Evolutionary conservation across 2,329 filamentous ascomycete genomes (phyloP), one percentile per base, ranked within the genome.

Genomic region (Paracoccidioides lutzii): DNA sequence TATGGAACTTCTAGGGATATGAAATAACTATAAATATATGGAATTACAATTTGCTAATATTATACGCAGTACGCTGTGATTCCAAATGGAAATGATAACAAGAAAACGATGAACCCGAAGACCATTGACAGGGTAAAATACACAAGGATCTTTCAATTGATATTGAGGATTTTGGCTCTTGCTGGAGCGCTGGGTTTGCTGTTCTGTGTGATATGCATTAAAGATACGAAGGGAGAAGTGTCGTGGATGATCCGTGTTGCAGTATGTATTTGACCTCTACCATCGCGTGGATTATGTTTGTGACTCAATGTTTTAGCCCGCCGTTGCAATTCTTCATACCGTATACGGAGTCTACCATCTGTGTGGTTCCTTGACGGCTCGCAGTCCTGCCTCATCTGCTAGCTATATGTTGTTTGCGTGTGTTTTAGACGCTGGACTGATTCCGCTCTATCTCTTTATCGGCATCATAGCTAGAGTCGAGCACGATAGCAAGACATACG

Each of bases 381-480:
- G 90, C 53, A 83, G 90, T 0, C 84, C 91, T 0, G 84, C 78
- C 3, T 95, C 88, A 28, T 88, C 89, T 15, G 84, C 88, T 12
- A 91, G 88, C 60, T 97, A 97, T 71, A 89, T 94, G 71, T 73
- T 93, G 56, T 97, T 96, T 68, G 82, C 90, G 2, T 77, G 81
- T 9, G 73, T 89, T 45, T 80, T 86, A 44, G 91, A 97, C 68
- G 72, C 75, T n/a, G 79, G 78, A 15, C 71, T 85, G 54, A 75
- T 84, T 38, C 80, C 82, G 0, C 83, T 84, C 67, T 82, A 82
- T 60, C 74, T 79, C 57, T 83, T 83, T 65, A 80, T 78, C 7
- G 75, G 78, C 8, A 72, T 81, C 51, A 70, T 81, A 56, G 71
- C 78, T 3, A 75, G 78, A 55, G 73, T 73, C 37, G 78, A 83